These are phyloP conservation scores for Strobilomyces dryophilus DNA, from an alignment of 768 basidiomycete genomes.

Conservation along the genomic window DNA sequence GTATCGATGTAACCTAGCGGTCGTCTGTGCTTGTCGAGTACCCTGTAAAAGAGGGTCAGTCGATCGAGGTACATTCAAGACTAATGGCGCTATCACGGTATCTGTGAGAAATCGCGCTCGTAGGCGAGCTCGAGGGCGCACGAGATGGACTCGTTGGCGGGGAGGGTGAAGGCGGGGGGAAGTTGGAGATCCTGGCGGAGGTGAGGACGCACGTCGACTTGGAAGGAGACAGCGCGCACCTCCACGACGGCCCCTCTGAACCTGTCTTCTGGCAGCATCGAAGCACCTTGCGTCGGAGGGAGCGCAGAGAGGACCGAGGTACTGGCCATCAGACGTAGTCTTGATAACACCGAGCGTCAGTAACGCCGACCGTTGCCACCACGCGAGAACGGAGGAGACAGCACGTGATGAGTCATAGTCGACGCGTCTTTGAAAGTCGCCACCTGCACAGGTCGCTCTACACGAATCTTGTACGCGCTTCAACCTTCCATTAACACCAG, in stretches of 20 bases:
- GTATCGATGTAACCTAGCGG: constrained; percentile 87
- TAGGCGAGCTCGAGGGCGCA: constrained; percentile 84
- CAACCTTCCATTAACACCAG: not conserved
- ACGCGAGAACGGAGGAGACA: no score
- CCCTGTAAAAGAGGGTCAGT: constrained; percentile 40
- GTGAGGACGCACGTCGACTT: not conserved
- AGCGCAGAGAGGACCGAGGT: not conserved
- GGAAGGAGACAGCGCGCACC: constrained; percentile 36
- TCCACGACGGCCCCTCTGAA: constrained; percentile 91
- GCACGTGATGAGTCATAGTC: not conserved
- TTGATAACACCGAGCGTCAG: no score
- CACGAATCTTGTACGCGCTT: not conserved
- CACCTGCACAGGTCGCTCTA: not conserved
- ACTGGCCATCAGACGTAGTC: no score
- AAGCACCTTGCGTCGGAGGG: not conserved
- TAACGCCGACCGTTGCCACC: no score
- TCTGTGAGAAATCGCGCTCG: constrained; percentile 90
- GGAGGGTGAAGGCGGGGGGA: constrained; percentile 83
- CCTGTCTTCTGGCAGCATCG: constrained; percentile 39
- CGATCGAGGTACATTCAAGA: not conserved
- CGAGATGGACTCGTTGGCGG: constrained; percentile 63
- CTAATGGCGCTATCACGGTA: constrained; percentile 56
- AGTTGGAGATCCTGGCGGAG: constrained; percentile 58
- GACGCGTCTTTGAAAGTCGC: no score
- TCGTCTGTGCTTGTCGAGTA: constrained; percentile 65